These are phyloP conservation scores for Cystobasidiaceae sp. DNA, from an alignment of 1,284 basidiomycete genomes.

Conservation along the genomic window DNA sequence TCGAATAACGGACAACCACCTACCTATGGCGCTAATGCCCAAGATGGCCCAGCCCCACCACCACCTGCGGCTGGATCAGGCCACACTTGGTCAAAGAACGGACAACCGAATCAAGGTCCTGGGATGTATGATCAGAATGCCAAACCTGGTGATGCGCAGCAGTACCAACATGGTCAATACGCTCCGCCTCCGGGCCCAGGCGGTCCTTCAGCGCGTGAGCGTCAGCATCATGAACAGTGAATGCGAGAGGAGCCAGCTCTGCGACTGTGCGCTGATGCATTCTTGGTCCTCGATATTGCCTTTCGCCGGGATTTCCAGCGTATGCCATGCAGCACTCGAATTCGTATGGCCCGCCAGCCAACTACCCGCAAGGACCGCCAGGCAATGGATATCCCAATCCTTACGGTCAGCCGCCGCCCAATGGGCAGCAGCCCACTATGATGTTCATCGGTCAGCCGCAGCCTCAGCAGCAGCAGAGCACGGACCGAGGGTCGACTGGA, in stretches of 20 bases:
- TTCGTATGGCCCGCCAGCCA: conserved; percentile 1
- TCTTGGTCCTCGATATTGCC: too few relatives aligned
- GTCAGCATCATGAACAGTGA: too few relatives aligned
- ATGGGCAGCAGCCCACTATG: not conserved
- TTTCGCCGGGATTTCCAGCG: too few relatives aligned
- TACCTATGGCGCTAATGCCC: too few relatives aligned
- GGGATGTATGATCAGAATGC: too few relatives aligned
- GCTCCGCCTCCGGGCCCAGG: not conserved
- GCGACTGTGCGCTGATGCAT: too few relatives aligned
- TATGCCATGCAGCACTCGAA: conserved; percentile 5
- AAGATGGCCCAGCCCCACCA: too few relatives aligned
- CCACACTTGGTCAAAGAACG: too few relatives aligned
- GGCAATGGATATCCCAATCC: not conserved
- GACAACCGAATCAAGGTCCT: too few relatives aligned
- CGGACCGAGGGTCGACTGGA: not conserved
- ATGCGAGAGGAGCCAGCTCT: too few relatives aligned
- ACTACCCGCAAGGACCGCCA: conserved; percentile 2
- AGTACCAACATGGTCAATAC: not conserved
- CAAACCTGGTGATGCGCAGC: not conserved
- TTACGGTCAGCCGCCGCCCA: not conserved
- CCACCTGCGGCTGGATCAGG: too few relatives aligned
- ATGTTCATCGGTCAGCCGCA: not conserved
- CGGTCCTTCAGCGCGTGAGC: not conserved
- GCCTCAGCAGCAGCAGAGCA: not conserved
- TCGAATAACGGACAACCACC: too few relatives aligned